These are phyloP conservation scores for Halophytophthora polymorphica DNA, from an alignment of 352 stramenopile genomes.

Conservation along the genomic window DNA sequence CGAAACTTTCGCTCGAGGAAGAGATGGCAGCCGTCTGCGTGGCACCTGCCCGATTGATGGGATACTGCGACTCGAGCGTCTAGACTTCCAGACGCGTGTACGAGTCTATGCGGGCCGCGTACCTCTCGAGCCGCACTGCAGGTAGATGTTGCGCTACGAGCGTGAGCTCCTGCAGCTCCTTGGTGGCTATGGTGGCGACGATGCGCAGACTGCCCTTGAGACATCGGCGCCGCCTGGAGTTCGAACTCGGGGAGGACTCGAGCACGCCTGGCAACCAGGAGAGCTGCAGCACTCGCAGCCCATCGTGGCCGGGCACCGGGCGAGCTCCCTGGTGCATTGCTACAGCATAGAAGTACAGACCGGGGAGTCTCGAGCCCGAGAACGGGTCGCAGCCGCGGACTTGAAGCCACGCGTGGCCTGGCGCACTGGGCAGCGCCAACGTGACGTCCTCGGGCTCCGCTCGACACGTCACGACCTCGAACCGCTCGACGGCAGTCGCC, in stretches of 20 bases:
- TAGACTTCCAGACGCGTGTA: constrained; percentile 31
- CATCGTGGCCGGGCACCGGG: constrained; percentile 3
- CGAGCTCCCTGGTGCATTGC: constrained; percentile 30
- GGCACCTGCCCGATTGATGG: constrained; percentile 5
- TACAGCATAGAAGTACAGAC: constrained; percentile 35
- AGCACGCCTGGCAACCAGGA: constrained; percentile 52
- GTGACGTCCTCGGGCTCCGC: constrained; percentile 4
- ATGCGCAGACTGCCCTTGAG: constrained; percentile 48
- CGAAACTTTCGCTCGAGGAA: too few species aligned
- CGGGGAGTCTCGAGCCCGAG: background rate
- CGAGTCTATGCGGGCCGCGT: constrained; percentile 48
- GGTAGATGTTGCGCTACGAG: constrained; percentile 46
- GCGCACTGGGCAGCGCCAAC: constrained; percentile 25
- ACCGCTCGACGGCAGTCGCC: constrained; percentile 18
- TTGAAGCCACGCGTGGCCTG: constrained; percentile 45
- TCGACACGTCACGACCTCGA: constrained; percentile 24
- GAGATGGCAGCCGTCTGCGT: too few species aligned
- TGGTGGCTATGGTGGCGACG: constrained; percentile 20
- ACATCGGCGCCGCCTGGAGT: constrained; percentile 34
- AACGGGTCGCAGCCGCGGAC: constrained; percentile 9
- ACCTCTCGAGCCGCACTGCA: constrained; percentile 28
- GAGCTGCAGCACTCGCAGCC: constrained; percentile 22
- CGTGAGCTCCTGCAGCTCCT: constrained; percentile 28
- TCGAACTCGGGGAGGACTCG: constrained; percentile 37
- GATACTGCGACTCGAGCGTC: constrained; percentile 9